These are phyloP conservation scores for Mollisia scopiformis DNA, from an alignment of 2,329 filamentous ascomycete species.

Conservation along the genomic window DNA sequence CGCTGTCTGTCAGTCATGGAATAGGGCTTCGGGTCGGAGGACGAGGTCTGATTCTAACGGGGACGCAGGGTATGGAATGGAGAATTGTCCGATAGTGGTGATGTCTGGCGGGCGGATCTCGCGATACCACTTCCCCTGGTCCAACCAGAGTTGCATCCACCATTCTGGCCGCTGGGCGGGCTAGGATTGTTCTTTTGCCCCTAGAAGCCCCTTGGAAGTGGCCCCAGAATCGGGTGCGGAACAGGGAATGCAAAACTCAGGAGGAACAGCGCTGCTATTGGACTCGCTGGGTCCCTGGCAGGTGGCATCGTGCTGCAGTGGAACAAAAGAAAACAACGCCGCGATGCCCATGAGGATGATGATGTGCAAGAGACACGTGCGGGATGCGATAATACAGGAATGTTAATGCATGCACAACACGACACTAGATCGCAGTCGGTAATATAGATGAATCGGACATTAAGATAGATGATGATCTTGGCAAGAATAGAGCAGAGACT, in stretches of 20 bases:
- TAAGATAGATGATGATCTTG: neutral
- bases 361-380: neutral
- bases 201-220: constrained; percentile 6
- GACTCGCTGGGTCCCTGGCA: constrained; percentile 5
- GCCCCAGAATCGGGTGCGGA: constrained; percentile 10
- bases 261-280: neutral
- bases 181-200: neutral
- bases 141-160: neutral
- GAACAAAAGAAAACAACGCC: neutral
- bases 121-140: neutral
- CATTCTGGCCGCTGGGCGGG: neutral
- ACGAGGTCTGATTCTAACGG: neutral
- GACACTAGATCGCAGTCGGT: neutral
- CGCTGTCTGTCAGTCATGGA: neutral
- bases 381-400: neutral
- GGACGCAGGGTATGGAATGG: neutral
- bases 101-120: neutral
- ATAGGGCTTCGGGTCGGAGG: neutral
- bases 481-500: too few species aligned
- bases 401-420: neutral
- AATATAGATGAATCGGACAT: neutral
- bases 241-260: neutral
- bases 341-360: neutral
- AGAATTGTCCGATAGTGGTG: neutral
- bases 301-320: neutral